These are phyloP conservation scores for Paramecium tetraurelia DNA, from an alignment of 73 alveolate genomes.

Conservation along the genomic window DNA sequence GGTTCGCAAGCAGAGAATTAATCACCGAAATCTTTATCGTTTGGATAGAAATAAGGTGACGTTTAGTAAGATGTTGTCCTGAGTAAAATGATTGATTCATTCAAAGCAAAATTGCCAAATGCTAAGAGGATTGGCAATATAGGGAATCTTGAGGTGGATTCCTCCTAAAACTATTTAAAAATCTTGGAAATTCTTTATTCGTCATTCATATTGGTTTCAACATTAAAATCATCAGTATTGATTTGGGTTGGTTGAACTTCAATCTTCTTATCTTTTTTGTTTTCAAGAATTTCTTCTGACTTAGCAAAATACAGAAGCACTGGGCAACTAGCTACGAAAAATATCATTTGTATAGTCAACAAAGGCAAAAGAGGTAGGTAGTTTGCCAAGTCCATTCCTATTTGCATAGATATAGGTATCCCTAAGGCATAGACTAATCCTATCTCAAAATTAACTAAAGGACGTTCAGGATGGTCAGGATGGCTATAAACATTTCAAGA, in stretches of 20 bases:
- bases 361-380: background rate
- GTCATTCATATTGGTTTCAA: background rate
- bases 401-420: background rate
- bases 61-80: background rate
- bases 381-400: background rate
- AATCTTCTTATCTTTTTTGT: background rate
- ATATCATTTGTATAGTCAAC: background rate
- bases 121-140: background rate
- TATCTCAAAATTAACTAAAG: background rate
- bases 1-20: background rate
- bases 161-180: background rate
- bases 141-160: background rate
- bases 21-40: background rate
- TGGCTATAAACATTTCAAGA: background rate
- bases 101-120: background rate
- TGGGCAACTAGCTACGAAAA: background rate
- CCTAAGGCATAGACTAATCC: background rate
- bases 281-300: background rate
- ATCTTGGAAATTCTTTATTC: background rate
- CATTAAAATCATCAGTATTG: background rate
- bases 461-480: constrained; percentile 32
- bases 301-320: background rate
- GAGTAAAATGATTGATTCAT: background rate
- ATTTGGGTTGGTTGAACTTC: background rate
- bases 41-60: background rate